A percentile compares a stretch with the other conserved stretches of the same genome.
Evolutionary conservation across 2,329 filamentous ascomycete species (phyloP).

Genomic region (Talaromyces sp.): DNA sequence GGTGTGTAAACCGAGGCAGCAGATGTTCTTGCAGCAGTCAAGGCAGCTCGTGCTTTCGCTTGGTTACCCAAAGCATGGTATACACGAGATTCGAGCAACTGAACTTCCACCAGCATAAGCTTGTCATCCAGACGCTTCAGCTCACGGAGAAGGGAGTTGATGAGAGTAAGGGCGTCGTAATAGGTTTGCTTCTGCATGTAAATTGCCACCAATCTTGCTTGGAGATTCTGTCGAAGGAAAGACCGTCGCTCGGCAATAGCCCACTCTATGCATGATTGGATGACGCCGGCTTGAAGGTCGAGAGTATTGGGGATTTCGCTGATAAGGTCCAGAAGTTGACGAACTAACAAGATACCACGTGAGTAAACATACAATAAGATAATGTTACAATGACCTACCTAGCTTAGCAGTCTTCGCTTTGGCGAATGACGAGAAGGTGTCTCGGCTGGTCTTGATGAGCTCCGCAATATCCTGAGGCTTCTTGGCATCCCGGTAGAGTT

Average conservation of each 20-base stretch:
- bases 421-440: slow-evolving; percentile 91
- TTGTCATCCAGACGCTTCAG: slow-evolving; percentile 98
- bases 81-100: slow-evolving; percentile 92
- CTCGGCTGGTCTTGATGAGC: slow-evolving; percentile 85
- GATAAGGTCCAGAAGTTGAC: slow-evolving; percentile 95
- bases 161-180: slow-evolving; percentile 94
- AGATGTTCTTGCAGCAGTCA: slow-evolving; percentile 91
- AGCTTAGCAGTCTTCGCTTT: slow-evolving; percentile 99
- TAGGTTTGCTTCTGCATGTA: slow-evolving; percentile 98
- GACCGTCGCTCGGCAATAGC: slow-evolving; percentile 90
- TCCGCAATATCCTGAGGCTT: slow-evolving; percentile 83
- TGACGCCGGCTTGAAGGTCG: slow-evolving; percentile 92
- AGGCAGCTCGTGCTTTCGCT: slow-evolving; percentile 88
- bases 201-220: slow-evolving; percentile 88
- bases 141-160: slow-evolving; percentile 94
- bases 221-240: slow-evolving; percentile 96
- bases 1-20: slow-evolving; percentile 97
- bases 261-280: slow-evolving; percentile 99
- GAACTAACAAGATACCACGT: slow-evolving; percentile 61
- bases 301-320: slow-evolving; percentile 89
- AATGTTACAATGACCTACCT: slow-evolving; percentile 60
- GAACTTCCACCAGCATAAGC: slow-evolving; percentile 94
- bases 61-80: slow-evolving; percentile 98
- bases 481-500: slow-evolving; percentile 83
- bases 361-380: background rate